Percentiles rank a stretch among this genome's conserved stretches.
Conservation (phyloP, 306 rosid genomes). For the Ochetophila trinervis region DNA sequence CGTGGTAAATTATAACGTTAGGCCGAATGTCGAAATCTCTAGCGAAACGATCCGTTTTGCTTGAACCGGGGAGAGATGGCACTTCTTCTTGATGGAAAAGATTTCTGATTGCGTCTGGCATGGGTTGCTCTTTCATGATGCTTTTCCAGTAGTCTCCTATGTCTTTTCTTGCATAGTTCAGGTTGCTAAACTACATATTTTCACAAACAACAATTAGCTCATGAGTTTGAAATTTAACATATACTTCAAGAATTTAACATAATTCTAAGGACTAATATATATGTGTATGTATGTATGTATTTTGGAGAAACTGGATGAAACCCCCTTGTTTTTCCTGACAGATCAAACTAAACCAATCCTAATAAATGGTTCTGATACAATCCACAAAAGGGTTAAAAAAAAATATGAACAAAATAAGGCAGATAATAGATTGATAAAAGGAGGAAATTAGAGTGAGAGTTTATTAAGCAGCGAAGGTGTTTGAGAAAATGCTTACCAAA, state of each 20-base stretch:
- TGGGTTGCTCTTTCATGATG: conserved; percentile 54
- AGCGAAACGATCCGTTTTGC: conserved; percentile 29
- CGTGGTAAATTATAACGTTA: conserved; percentile 46
- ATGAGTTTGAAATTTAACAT: background rate
- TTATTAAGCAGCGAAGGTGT: background rate
- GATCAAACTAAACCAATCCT: background rate
- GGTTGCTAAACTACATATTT: conserved; percentile 30
- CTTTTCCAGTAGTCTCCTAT: conserved; percentile 57
- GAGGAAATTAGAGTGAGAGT: too few species aligned
- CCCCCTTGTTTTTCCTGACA: background rate
- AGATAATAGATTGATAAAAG: background rate
- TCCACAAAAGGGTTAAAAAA: background rate
- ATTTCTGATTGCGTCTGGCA: conserved; percentile 58
- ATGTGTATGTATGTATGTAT: too few species aligned
- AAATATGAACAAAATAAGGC: background rate
- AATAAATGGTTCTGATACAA: background rate
- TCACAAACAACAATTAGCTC: background rate
- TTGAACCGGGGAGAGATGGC: conserved; percentile 14
- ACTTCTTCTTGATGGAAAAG: conserved; percentile 33
- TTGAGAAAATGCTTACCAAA: conserved; percentile 42
- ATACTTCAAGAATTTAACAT: background rate
- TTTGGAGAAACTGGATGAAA: background rate
- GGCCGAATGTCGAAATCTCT: conserved; percentile 45
- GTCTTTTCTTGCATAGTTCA: conserved; percentile 50
- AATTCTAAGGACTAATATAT: too few species aligned